Conservation (phyloP, 352 stramenopile species). For the Phytopythium chamaehyphon region DNA sequence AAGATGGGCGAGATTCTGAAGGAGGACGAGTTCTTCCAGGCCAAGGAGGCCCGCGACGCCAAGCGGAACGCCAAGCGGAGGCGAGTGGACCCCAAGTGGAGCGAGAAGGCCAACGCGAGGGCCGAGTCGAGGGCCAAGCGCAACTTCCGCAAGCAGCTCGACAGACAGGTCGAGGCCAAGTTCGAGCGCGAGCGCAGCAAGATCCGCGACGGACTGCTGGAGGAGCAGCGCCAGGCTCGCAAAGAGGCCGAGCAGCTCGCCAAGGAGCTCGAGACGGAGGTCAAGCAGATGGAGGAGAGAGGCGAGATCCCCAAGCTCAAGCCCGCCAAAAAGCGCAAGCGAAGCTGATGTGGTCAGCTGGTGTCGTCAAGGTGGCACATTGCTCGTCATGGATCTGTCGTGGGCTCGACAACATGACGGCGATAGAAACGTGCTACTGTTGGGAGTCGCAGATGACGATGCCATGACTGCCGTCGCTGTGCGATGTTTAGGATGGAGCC, state of each 20-base stretch:
- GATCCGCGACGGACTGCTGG: constrained; percentile 2
- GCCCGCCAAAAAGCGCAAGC: too few species aligned
- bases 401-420: too few species aligned
- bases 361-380: too few species aligned
- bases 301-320: too few species aligned
- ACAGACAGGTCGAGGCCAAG: constrained; percentile 1
- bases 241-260: background rate
- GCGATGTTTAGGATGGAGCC: too few species aligned
- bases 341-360: too few species aligned
- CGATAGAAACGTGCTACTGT: too few species aligned
- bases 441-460: too few species aligned
- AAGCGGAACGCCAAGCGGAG: background rate
- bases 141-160: constrained; percentile 1
- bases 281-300: too few species aligned
- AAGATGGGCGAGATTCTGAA: background rate
- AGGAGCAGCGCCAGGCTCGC: background rate
- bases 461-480: too few species aligned
- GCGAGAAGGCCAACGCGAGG: background rate
- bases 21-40: constrained; percentile 1
- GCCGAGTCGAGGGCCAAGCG: background rate
- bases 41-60: background rate
- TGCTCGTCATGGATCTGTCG: too few species aligned
- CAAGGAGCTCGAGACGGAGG: constrained; percentile 9
- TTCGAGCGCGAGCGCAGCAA: constrained; percentile 1
- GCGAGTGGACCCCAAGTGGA: background rate